Percentiles rank a stretch among this genome's conserved stretches.
Conservation (phyloP, 1,284 basidiomycete genomes). For the Athelia sp. region DNA sequence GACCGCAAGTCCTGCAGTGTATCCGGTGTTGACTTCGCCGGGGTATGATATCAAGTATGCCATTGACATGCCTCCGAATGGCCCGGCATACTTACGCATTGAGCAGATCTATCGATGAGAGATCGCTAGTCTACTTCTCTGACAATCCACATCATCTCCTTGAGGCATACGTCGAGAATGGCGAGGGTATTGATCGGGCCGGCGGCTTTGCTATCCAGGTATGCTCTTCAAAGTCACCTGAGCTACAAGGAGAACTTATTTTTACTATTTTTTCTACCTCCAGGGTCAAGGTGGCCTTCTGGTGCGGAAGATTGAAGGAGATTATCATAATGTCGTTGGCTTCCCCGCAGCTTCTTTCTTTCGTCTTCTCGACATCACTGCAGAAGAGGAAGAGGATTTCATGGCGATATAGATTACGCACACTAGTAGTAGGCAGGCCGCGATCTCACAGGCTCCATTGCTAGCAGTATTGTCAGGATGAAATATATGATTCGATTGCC, state of each 20-base stretch:
- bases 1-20: slow-evolving; percentile 43
- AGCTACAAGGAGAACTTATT: slow-evolving; percentile 3
- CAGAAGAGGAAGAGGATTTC: slow-evolving; percentile 74
- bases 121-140: slow-evolving; percentile 76
- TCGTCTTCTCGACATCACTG: slow-evolving; percentile 57
- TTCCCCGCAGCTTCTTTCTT: slow-evolving; percentile 82
- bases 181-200: slow-evolving; percentile 87
- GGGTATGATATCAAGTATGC: slow-evolving; percentile 80
- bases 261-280: not conserved
- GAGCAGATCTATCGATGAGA: slow-evolving; percentile 80
- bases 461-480: too few relatives aligned
- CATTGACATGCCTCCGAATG: not conserved
- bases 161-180: slow-evolving; percentile 82
- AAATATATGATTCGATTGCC: too few relatives aligned
- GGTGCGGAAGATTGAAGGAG: slow-evolving; percentile 83
- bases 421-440: not conserved
- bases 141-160: slow-evolving; percentile 66
- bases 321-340: slow-evolving; percentile 91
- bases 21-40: slow-evolving; percentile 79
- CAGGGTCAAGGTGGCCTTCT: slow-evolving; percentile 81
- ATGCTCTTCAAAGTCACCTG: slow-evolving; percentile 10
- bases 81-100: not conserved
- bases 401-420: slow-evolving; percentile 36
- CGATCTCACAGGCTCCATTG: not conserved
- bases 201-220: slow-evolving; percentile 97